Conservation (phyloP, 2,329 filamentous ascomycete genomes). For the Parafenestella ontariensis region DNA sequence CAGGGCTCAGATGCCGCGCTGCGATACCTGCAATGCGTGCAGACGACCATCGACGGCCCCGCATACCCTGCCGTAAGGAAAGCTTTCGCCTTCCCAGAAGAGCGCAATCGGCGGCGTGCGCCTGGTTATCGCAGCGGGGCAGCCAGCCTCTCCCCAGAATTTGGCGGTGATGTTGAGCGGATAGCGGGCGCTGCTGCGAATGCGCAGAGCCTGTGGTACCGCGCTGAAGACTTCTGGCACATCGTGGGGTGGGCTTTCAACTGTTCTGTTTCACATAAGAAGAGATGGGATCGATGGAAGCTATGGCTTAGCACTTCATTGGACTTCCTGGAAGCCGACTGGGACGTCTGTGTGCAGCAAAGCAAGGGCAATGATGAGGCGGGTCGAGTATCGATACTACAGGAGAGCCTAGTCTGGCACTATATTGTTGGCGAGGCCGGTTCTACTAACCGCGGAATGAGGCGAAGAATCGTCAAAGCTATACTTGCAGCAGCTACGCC, state of each 20-base stretch:
- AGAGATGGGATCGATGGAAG: conserved; percentile 82
- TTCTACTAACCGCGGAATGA: conserved; percentile 48
- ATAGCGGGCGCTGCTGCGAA: conserved; percentile 61
- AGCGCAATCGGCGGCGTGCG: conserved; percentile 31
- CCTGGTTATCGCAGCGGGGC: conserved; percentile 23
- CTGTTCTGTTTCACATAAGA: conserved; percentile 75
- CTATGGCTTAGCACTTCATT: conserved; percentile 82
- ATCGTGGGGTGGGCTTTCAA: conserved; percentile 92
- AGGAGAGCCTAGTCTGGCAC: conserved; percentile 65
- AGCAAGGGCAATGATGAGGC: conserved; percentile 25
- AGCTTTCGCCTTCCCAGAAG: conserved; percentile 71
- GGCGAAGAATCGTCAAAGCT: conserved; percentile 66
- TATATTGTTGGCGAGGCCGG: conserved; percentile 60
- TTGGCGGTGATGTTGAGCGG: conserved; percentile 50
- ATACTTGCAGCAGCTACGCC: conserved; percentile 70
- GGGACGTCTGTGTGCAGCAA: conserved; percentile 60
- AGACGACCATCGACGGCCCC: conserved; percentile 71
- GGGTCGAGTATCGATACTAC: conserved; percentile 43
- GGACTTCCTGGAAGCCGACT: conserved; percentile 76
- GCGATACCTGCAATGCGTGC: conserved; percentile 72
- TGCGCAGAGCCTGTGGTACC: conserved; percentile 71
- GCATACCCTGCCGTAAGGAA: conserved; percentile 68
- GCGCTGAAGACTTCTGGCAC: conserved; percentile 88
- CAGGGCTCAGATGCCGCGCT: conserved; percentile 72
- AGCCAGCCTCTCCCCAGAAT: conserved; percentile 34